A percentile compares a stretch with the other conserved stretches of the same genome.
These are phyloP conservation scores for Recurvomyces mirabilis DNA, from an alignment of 495 filamentous ascomycete species.

Conservation along the genomic window DNA sequence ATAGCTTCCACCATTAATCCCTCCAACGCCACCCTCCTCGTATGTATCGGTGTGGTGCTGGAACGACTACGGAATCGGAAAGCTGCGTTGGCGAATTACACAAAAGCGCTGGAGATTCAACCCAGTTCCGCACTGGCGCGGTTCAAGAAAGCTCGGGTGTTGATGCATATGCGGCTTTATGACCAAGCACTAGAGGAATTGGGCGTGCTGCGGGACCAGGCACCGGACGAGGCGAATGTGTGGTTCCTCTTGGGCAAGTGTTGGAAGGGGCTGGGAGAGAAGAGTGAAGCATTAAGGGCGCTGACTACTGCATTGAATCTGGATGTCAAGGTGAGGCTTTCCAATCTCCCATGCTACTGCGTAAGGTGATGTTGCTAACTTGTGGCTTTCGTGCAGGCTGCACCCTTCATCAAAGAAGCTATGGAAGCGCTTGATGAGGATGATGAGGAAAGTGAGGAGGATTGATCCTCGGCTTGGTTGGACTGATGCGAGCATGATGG, in stretches of 20 bases:
- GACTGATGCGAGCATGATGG: too few relatives aligned
- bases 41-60: conserved; percentile 78
- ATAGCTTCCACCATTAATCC: conserved; percentile 80
- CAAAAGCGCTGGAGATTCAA: conserved; percentile 66
- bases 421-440: conserved; percentile 85
- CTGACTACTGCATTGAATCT: conserved; percentile 90
- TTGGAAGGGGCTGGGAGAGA: conserved; percentile 71
- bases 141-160: conserved; percentile 81
- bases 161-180: conserved; percentile 64
- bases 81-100: conserved; percentile 68
- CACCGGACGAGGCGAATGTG: conserved; percentile 89
- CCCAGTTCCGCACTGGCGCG: conserved; percentile 69
- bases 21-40: conserved; percentile 77
- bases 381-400: conserved; percentile 47
- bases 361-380: not conserved
- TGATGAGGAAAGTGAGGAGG: conserved; percentile 44
- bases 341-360: conserved; percentile 5
- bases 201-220: conserved; percentile 71
- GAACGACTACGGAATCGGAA: conserved; percentile 74
- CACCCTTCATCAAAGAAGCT: conserved; percentile 79
- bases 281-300: conserved; percentile 71
- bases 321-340: conserved; percentile 78
- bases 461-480: too few relatives aligned
- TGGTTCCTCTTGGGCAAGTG: conserved; percentile 84
- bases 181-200: conserved; percentile 66